Base-by-base conservation (phyloP, 2,329 filamentous ascomycete genomes). In the Rosellinia necatrix region DNA sequence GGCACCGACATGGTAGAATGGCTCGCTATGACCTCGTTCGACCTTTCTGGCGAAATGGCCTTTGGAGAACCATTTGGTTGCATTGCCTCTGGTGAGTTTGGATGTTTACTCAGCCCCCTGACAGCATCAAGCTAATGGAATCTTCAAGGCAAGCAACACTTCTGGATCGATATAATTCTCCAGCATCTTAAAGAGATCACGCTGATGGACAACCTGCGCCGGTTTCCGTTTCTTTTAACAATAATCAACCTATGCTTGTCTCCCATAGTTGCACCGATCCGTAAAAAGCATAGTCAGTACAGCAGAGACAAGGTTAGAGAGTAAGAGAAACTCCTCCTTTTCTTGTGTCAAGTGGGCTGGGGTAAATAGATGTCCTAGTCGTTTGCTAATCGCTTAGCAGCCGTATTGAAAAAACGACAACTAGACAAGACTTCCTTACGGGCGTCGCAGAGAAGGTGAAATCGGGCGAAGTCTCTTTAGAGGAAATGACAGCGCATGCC, bases 31-130 rank as follows among this genome's bases (percentile, higher is more conserved):
- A 46, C 5, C n/a, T 22, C 57, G 1, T 64, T 64, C 8, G 61
- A 64, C 35, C 27, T 62, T 9, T 35, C 62, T 2, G 61, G 61
- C 1, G 59, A 62, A 15, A 60, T 64, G 59, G 57, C 59, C 0
- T 64, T 64, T 37, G 61, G 61, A 0, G 59, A 62, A 29, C 48
- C 22, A 3, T 64, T 64, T 17, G 51, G 48, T 5, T 61, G 61
- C n/a, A 34, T 63, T 5, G 37, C 32, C 1, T 29, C 29, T n/a
- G 58, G 60, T 57, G 21, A 25, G 49, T 49, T 35, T n/a, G 13
- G 10, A 34, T 25, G 42, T 15, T 3, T 9, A n/a, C 21, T n/a
- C n/a, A n/a, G n/a, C n/a, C n/a, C n/a, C n/a, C n/a, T n/a, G n/a
- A n/a, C n/a, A n/a, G n/a, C n/a, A n/a, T n/a, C n/a, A n/a, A n/a